Conservation (phyloP, 768 basidiomycete species). For the Galerina sulciceps region DNA sequence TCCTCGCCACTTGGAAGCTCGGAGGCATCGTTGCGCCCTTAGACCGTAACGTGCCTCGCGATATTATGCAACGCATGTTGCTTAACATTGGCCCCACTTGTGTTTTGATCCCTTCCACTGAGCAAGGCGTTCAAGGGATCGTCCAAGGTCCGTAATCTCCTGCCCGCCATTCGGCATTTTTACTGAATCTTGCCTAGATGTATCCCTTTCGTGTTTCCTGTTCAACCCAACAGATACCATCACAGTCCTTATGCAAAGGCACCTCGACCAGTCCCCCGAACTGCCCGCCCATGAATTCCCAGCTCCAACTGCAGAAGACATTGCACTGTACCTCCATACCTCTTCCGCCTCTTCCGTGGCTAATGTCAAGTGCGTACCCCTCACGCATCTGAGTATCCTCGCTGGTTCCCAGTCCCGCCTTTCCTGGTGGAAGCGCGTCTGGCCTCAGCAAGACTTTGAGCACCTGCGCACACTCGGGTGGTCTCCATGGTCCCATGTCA, state of each 20-base stretch:
- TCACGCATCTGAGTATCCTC: conserved; percentile 31
- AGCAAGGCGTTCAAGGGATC: conserved; percentile 23
- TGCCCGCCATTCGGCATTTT: neutral
- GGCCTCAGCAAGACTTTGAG: conserved; percentile 28
- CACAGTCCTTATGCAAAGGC: conserved; percentile 30
- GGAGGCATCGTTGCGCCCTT: conserved; percentile 35
- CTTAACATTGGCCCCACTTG: conserved; percentile 30
- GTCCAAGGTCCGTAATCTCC: conserved; percentile 21
- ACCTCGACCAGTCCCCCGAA: conserved; percentile 26
- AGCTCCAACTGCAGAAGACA: conserved; percentile 21
- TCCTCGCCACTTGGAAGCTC: conserved; percentile 39
- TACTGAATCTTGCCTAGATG: conserved; percentile 10
- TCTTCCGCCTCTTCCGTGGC: conserved; percentile 36
- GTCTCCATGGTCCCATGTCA: conserved; percentile 38
- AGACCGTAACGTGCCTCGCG: conserved; percentile 33
- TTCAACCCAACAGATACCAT: conserved; percentile 32
- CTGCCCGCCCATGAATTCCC: conserved; percentile 23
- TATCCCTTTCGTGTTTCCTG: conserved; percentile 17
- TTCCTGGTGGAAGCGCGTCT: conserved; percentile 30
- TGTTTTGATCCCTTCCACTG: conserved; percentile 27
- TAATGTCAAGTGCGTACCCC: conserved; percentile 39
- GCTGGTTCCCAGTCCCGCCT: conserved; percentile 28
- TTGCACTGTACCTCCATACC: conserved; percentile 35
- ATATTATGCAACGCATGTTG: conserved; percentile 36
- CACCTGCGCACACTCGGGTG: conserved; percentile 34